These are phyloP conservation scores for Aspergillus pseudoviridinutans DNA, from an alignment of 2,329 filamentous ascomycete species.

Conservation along the genomic window DNA sequence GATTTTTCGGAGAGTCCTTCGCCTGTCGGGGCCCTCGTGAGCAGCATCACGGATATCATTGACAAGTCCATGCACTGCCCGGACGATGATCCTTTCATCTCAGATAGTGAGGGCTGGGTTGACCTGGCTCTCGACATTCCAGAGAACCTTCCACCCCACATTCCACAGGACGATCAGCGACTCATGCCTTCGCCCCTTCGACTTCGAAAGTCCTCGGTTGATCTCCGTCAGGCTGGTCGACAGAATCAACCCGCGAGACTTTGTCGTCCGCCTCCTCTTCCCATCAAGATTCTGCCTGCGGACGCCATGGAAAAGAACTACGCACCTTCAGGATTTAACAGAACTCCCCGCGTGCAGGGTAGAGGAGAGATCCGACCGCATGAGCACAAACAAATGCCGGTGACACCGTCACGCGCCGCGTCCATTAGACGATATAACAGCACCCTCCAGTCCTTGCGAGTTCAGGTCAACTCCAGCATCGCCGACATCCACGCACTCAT, in stretches of 20 bases:
- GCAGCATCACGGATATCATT: slow-evolving; percentile 25
- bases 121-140: neutral
- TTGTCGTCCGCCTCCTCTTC: slow-evolving; percentile 16
- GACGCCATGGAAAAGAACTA: neutral
- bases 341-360: neutral
- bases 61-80: slow-evolving; percentile 17
- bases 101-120: slow-evolving; percentile 6
- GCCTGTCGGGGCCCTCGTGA: slow-evolving; percentile 16
- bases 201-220: slow-evolving; percentile 18
- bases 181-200: slow-evolving; percentile 26
- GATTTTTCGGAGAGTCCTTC: slow-evolving; percentile 9
- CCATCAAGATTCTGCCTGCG: slow-evolving; percentile 16
- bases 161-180: slow-evolving; percentile 3
- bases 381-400: neutral
- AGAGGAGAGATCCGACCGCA: neutral
- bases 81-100: slow-evolving; percentile 26
- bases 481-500: slow-evolving; percentile 23
- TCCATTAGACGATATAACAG: slow-evolving; percentile 22
- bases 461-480: slow-evolving; percentile 26
- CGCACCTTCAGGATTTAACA: neutral
- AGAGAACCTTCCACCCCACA: slow-evolving; percentile 7
- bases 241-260: neutral
- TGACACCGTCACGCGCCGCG: slow-evolving; percentile 4
- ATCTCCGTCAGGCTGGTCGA: neutral
- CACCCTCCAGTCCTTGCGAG: slow-evolving; percentile 20